Evolutionary conservation across 2,329 filamentous ascomycete species (phyloP).

Genomic region (Trichothecium roseum): DNA sequence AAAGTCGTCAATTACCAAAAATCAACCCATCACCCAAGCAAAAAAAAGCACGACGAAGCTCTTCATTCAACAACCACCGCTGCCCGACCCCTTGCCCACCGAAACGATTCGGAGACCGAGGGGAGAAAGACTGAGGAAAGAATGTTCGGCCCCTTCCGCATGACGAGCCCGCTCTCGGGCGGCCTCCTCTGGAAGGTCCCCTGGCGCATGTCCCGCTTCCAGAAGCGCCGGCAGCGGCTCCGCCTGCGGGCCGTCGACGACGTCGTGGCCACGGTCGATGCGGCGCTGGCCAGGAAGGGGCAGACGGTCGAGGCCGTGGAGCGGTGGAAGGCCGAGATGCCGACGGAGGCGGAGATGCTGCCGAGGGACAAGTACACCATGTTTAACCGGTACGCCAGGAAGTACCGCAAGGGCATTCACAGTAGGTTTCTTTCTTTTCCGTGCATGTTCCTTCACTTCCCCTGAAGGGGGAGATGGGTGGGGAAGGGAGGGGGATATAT

Average conservation of each 20-base stretch:
- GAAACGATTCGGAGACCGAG: neutral
- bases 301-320: slow-evolving; percentile 68
- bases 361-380: slow-evolving; percentile 96
- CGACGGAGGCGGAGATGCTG: slow-evolving; percentile 88
- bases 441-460: neutral
- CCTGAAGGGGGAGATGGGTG: neutral
- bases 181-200: slow-evolving; percentile 95
- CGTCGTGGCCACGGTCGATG: slow-evolving; percentile 75
- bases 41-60: slow-evolving; percentile 4
- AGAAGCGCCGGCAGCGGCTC: slow-evolving; percentile 78
- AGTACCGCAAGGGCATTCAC: slow-evolving; percentile 93
- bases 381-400: slow-evolving; percentile 92
- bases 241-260: slow-evolving; percentile 77
- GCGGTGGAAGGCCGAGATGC: slow-evolving; percentile 93
- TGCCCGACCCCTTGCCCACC: slow-evolving; percentile 3
- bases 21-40: neutral
- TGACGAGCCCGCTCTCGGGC: slow-evolving; percentile 64
- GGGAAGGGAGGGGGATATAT: too few relatives aligned
- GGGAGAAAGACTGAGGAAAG: slow-evolving; percentile 15
- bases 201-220: slow-evolving; percentile 85
- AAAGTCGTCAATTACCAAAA: neutral
- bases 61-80: slow-evolving; percentile 11
- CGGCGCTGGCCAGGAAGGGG: slow-evolving; percentile 64
- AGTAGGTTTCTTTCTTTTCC: slow-evolving; percentile 59
- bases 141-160: slow-evolving; percentile 80